Base-by-base conservation (phyloP, 495 filamentous ascomycete genomes). In the Collariella sp. region DNA sequence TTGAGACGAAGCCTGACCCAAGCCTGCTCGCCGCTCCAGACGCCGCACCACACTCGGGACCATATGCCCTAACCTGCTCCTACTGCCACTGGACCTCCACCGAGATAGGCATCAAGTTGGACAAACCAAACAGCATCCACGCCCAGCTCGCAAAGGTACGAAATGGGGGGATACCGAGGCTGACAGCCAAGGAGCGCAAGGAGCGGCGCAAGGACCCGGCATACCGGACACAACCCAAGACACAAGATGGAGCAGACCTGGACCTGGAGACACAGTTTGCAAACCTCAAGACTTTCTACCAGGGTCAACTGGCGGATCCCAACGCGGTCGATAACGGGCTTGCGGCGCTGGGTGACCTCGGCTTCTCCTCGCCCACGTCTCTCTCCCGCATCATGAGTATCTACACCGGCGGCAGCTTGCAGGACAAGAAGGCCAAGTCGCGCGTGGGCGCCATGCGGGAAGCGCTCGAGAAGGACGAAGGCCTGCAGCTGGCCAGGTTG, bases 61-160 rank as follows among this genome's bases (percentile, higher is more conserved):
- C 88, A 0, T 97, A 83, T 73, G 82, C 91, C 31, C 74, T 98
- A 46, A 77, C 79, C 7, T 98, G 93, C 69, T 78, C 80, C 26
- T 95, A 93, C 71, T 98, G 93, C 74, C 77, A 83, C 63, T 98
- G 93, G 93, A 89, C 79, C 60, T 87, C 89, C 6, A 77, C 85
- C 16, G 91, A 97, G 59, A 88, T 94, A 45, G 89, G 87, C 16
- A 84, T 96, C 67, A 81, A 86, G 61, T 91, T 98, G 63, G 87
- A 91, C 67, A 95, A 89, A 60, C 80, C 85, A 2, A 89, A 84
- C 46, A 83, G 85, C 54, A 91, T 97, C 57, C 86, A 86, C 55
- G 74, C 75, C n/a, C 91, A 96, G 65, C 76, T 98, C 2, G 67
- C 78, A 1, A 80, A 79, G 64, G 67, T 81, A 9, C 74, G 71